Evolutionary conservation across 2,329 filamentous ascomycete species (phyloP).

Genomic region (Calonectria pseudoreteaudii): DNA sequence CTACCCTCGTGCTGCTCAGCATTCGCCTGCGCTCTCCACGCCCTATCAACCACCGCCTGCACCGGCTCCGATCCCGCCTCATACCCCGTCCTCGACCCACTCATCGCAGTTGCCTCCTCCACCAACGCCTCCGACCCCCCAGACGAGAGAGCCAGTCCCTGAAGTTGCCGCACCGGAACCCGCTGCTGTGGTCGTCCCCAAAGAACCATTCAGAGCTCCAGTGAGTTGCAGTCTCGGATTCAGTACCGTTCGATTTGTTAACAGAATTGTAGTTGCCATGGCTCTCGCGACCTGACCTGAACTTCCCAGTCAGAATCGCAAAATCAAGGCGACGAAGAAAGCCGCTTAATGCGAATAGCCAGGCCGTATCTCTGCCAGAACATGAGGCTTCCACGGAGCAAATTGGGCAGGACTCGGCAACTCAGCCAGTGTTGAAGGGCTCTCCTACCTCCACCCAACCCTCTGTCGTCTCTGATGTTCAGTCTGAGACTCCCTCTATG

Average conservation of each 20-base stretch:
- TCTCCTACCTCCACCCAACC: conserved; percentile 28
- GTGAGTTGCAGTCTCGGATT: conserved; percentile 51
- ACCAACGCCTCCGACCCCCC: conserved; percentile 61
- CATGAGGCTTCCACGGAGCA: conserved; percentile 48
- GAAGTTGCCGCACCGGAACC: conserved; percentile 41
- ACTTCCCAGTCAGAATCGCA: conserved; percentile 59
- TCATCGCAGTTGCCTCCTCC: conserved; percentile 57
- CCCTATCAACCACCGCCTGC: conserved; percentile 66
- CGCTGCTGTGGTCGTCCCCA: conserved; percentile 38
- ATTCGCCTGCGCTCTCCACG: conserved; percentile 66
- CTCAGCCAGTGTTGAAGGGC: conserved; percentile 30
- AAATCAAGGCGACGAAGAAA: conserved; percentile 58
- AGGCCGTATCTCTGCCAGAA: conserved; percentile 57
- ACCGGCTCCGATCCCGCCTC: conserved; percentile 56
- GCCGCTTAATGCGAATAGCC: conserved; percentile 49
- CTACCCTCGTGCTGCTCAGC: conserved; percentile 63
- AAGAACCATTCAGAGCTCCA: conserved; percentile 59
- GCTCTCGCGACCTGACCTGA: conserved; percentile 62
- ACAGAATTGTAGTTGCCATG: conserved; percentile 64
- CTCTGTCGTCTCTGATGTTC: conserved; percentile 30
- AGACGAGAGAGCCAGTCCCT: conserved; percentile 48
- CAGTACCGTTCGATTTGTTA: conserved; percentile 1
- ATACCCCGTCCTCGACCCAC: conserved; percentile 66
- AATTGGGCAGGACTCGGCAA: conserved; percentile 30
- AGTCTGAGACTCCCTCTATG: conserved; percentile 32